A percentile compares a stretch with the other conserved stretches of the same genome.
phyloP scores from a whole-genome alignment of 352 stramenopile genomes.

The Globisporangium yorkense region DNA sequence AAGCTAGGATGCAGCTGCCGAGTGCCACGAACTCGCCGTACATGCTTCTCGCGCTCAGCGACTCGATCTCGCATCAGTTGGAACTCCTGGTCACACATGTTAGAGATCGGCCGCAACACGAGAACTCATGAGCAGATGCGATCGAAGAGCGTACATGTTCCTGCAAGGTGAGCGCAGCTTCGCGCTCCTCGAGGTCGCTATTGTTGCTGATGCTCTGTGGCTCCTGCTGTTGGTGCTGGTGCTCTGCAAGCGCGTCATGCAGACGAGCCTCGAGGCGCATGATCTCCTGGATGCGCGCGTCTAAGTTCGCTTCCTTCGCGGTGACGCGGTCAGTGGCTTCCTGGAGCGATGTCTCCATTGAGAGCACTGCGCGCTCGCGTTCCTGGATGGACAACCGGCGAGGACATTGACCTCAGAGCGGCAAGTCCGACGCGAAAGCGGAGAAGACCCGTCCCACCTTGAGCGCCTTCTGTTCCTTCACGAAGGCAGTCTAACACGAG shows the following conservation, averaged over 20 bases:
- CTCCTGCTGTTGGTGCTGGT: slow-evolving; percentile 4
- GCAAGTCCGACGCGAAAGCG: not conserved
- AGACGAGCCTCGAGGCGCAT: slow-evolving; percentile 34
- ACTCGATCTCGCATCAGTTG: not conserved
- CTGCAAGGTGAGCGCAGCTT: slow-evolving; percentile 18
- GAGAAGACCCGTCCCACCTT: slow-evolving; percentile 14
- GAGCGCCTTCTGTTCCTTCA: slow-evolving; percentile 28
- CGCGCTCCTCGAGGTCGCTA: slow-evolving; percentile 16
- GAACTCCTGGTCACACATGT: not conserved
- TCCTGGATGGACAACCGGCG: slow-evolving; percentile 14
- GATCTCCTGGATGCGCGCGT: slow-evolving; percentile 34
- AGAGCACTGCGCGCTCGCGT: slow-evolving; percentile 26
- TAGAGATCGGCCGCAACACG: not conserved
- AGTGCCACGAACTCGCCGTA: slow-evolving; percentile 6
- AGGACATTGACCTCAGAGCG: not conserved
- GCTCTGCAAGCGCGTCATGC: slow-evolving; percentile 27
- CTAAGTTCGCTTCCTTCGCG: slow-evolving; percentile 29
- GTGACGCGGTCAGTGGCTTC: slow-evolving; percentile 22
- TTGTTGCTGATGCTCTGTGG: slow-evolving; percentile 9
- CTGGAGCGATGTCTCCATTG: slow-evolving; percentile 26
- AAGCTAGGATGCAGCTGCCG: not conserved
- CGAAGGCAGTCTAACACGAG: slow-evolving; percentile 13
- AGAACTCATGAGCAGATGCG: not conserved
- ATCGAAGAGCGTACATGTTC: slow-evolving; percentile 19
- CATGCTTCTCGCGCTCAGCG: slow-evolving; percentile 24